Conservation (phyloP, 177 flowering plant species). For the Vitis hybrid region DNA sequence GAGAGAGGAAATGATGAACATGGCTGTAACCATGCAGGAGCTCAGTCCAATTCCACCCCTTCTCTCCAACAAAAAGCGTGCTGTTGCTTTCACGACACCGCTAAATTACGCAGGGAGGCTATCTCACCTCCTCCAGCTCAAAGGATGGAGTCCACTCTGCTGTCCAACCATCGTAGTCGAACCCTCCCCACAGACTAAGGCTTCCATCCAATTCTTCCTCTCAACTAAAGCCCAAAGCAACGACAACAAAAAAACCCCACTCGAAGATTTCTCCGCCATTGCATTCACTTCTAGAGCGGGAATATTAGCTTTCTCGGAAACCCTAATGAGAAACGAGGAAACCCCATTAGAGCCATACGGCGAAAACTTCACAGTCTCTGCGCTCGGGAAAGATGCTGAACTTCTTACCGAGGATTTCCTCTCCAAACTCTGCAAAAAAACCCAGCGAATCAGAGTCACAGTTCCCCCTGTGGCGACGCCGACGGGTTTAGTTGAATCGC, state of each 20-base stretch:
- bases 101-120: constrained; percentile 51
- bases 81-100: constrained; percentile 72
- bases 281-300: constrained; percentile 81
- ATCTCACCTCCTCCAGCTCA: constrained; percentile 33
- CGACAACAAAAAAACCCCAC: constrained; percentile 1
- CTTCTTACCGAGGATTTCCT: constrained; percentile 38
- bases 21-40: too few relatives aligned
- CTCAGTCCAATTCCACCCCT: neutral
- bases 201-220: constrained; percentile 37
- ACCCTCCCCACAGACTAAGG: constrained; percentile 39
- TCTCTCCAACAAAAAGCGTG: constrained; percentile 21
- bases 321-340: constrained; percentile 8
- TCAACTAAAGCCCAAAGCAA: constrained; percentile 7
- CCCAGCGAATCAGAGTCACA: constrained; percentile 31
- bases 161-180: constrained; percentile 58
- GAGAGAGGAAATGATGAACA: too few relatives aligned
- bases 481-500: constrained; percentile 39
- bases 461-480: constrained; percentile 63
- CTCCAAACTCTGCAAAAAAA: constrained; percentile 32
- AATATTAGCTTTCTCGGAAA: constrained; percentile 46
- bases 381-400: constrained; percentile 68
- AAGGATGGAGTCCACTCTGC: constrained; percentile 48
- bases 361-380: constrained; percentile 41
- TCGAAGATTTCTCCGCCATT: constrained; percentile 51
- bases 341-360: constrained; percentile 41